A percentile compares a stretch with the other conserved stretches of the same genome.
These are phyloP conservation scores for Scalesia atractyloides DNA, from an alignment of 129 eudicot species.

Conservation along the genomic window DNA sequence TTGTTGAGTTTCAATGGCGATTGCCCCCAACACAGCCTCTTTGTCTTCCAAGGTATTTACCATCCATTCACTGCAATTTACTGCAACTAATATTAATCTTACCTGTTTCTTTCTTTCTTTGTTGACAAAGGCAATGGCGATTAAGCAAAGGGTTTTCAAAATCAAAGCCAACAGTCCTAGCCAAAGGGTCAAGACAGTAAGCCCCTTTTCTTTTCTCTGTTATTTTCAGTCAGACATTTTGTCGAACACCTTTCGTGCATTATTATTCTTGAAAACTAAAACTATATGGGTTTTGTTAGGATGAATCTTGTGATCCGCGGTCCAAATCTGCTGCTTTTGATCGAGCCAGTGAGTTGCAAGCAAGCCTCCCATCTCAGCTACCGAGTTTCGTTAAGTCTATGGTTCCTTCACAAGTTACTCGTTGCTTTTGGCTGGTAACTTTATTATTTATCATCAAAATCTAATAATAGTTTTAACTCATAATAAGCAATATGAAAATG, in stretches of 20 bases:
- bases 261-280: not conserved
- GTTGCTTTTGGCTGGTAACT: slow-evolving; percentile 78
- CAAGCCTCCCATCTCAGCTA: slow-evolving; percentile 38
- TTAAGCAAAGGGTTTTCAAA: slow-evolving; percentile 28
- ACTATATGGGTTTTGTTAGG: not conserved
- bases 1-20: not conserved
- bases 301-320: slow-evolving; percentile 10
- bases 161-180: slow-evolving; percentile 19
- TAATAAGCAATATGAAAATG: not conserved
- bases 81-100: not conserved
- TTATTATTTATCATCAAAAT: not conserved
- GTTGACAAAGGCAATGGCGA: slow-evolving; percentile 23
- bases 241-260: not conserved
- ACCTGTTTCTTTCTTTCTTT: too few species aligned
- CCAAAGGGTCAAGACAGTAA: slow-evolving; percentile 30
- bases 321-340: slow-evolving; percentile 40
- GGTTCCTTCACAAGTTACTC: slow-evolving; percentile 70
- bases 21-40: not conserved
- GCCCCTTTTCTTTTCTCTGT: not conserved
- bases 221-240: not conserved
- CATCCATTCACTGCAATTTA: not conserved
- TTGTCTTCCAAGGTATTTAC: not conserved
- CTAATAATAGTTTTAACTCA: too few species aligned
- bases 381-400: slow-evolving; percentile 66
- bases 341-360: slow-evolving; percentile 55